Percentiles rank a stretch among this genome's conserved stretches.
These are phyloP conservation scores for Camelina sativa DNA, from an alignment of 345 rosid species.

Conservation along the genomic window DNA sequence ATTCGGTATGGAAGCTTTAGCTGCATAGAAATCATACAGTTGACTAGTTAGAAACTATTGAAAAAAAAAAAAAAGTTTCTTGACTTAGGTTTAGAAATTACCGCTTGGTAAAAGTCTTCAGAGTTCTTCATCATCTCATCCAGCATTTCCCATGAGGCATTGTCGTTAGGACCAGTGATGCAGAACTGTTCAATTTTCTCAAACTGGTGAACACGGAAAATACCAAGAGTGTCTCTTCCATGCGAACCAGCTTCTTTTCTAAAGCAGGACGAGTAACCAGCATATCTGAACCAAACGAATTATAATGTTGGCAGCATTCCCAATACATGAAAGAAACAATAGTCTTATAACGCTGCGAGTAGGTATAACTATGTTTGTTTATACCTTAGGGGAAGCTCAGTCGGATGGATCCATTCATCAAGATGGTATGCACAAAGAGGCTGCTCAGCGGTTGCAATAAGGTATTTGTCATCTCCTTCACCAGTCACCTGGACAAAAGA, in stretches of 20 bases:
- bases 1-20: slow-evolving; percentile 79
- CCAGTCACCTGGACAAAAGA: slow-evolving; percentile 74
- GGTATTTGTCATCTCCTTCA: slow-evolving; percentile 92
- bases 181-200: slow-evolving; percentile 98
- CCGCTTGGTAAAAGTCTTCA: slow-evolving; percentile 83
- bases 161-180: slow-evolving; percentile 81
- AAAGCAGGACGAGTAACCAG: slow-evolving; percentile 93
- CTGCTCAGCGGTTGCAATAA: slow-evolving; percentile 97
- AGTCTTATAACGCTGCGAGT: background rate
- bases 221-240: slow-evolving; percentile 94
- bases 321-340: background rate
- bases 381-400: slow-evolving; percentile 79
- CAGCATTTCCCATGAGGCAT: slow-evolving; percentile 88
- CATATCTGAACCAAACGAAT: slow-evolving; percentile 60
- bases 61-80: background rate
- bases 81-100: slow-evolving; percentile 11
- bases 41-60: background rate
- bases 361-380: background rate
- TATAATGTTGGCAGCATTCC: background rate
- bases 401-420: slow-evolving; percentile 94
- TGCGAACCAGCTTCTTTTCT: slow-evolving; percentile 99
- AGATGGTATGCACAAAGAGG: slow-evolving; percentile 90
- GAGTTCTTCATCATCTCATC: slow-evolving; percentile 95
- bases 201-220: slow-evolving; percentile 98
- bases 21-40: slow-evolving; percentile 50